Evolutionary conservation across 2,329 filamentous ascomycete species (phyloP).

Genomic region (Penicillium sp.): DNA sequence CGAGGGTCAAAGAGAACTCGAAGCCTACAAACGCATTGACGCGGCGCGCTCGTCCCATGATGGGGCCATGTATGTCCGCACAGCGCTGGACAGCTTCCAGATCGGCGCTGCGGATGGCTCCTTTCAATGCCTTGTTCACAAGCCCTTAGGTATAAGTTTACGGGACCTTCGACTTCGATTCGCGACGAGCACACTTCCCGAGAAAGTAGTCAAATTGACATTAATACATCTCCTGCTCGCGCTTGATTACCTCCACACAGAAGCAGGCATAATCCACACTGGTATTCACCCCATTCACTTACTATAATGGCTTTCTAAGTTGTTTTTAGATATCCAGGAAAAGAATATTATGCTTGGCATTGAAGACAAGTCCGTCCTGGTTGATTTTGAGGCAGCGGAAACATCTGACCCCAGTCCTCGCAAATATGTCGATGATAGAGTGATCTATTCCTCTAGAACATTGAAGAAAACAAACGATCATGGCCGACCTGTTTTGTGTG

Average conservation of each 20-base stretch:
- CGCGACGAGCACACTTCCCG: slow-evolving; percentile 10
- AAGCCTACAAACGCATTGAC: slow-evolving; percentile 17
- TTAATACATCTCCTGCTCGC: slow-evolving; percentile 22
- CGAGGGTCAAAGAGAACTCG: slow-evolving; percentile 11
- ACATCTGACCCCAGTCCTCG: slow-evolving; percentile 17
- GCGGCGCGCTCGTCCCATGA: slow-evolving; percentile 13
- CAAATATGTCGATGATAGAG: slow-evolving; percentile 19
- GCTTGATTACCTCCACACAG: slow-evolving; percentile 6
- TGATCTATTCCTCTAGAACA: slow-evolving; percentile 24
- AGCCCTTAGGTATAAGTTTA: slow-evolving; percentile 22
- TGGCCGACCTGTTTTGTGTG: slow-evolving; percentile 24
- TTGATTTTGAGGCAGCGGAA: slow-evolving; percentile 22
- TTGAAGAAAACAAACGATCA: slow-evolving; percentile 19
- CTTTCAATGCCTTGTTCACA: slow-evolving; percentile 19
- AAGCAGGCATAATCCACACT: slow-evolving; percentile 19
- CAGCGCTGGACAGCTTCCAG: slow-evolving; percentile 20
- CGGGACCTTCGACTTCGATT: slow-evolving; percentile 11
- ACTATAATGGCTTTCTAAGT: neutral
- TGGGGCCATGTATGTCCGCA: slow-evolving; percentile 16
- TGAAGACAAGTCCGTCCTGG: slow-evolving; percentile 23
- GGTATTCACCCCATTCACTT: slow-evolving; percentile 13
- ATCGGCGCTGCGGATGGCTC: slow-evolving; percentile 7
- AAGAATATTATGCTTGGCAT: slow-evolving; percentile 27
- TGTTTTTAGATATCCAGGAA: slow-evolving; percentile 24
- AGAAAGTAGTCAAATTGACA: slow-evolving; percentile 18